phyloP scores from a whole-genome alignment of 1,284 basidiomycete species.

The Puccinia triticina region DNA sequence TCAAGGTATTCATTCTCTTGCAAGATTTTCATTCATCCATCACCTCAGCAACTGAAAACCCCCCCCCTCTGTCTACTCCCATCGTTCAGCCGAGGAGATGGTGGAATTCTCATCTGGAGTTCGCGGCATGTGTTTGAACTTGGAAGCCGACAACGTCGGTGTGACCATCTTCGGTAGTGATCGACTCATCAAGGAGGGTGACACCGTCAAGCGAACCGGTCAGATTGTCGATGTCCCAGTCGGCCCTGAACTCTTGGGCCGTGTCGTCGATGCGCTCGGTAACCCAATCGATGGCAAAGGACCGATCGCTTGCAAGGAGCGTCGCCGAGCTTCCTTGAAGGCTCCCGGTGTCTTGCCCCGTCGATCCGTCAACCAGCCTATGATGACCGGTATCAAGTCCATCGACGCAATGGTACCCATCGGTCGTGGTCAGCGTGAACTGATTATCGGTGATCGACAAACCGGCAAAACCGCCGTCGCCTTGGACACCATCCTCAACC shows the following conservation, averaged over 20 bases:
- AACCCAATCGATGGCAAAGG: constrained; percentile 99
- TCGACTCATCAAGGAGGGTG: constrained; percentile 98
- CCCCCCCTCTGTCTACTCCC: neutral
- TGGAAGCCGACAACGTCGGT: constrained; percentile 99
- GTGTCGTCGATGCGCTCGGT: constrained; percentile 98
- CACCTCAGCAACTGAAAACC: constrained; percentile 56
- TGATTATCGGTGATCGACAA: constrained; percentile 99
- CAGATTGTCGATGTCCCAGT: constrained; percentile 99
- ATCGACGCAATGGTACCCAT: constrained; percentile 99
- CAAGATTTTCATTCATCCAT: neutral
- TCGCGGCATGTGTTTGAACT: constrained; percentile 90
- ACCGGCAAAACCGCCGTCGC: constrained; percentile 99
- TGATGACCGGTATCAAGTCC: constrained; percentile 99
- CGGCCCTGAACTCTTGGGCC: constrained; percentile 91
- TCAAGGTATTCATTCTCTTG: constrained; percentile 69
- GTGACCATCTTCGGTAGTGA: constrained; percentile 99
- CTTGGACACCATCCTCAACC: constrained; percentile 99
- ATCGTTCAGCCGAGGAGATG: constrained; percentile 90
- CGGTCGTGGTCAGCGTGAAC: constrained; percentile 99
- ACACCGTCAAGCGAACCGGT: constrained; percentile 99
- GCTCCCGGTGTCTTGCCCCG: constrained; percentile 98
- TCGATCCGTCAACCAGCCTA: constrained; percentile 99
- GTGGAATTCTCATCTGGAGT: constrained; percentile 99
- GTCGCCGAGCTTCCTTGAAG: constrained; percentile 95
- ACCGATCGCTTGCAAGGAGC: constrained; percentile 87